These are phyloP conservation scores for Suillus ampliporus DNA, from an alignment of 768 basidiomycete species.

Conservation along the genomic window DNA sequence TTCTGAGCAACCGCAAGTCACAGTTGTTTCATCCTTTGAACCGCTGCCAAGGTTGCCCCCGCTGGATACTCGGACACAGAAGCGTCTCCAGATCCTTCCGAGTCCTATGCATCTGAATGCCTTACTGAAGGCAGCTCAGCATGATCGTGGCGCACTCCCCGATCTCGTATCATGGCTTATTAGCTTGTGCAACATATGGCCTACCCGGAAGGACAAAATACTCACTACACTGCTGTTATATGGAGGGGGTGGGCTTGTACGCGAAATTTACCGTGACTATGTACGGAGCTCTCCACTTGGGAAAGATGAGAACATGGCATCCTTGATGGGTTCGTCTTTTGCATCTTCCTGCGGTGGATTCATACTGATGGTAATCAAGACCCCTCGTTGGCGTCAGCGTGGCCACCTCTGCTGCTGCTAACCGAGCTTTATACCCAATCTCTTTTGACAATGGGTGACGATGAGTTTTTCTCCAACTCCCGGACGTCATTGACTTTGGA, in stretches of 20 bases:
- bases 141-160: slow-evolving; percentile 44
- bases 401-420: slow-evolving; percentile 79
- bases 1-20: slow-evolving; percentile 39
- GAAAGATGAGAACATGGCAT: slow-evolving; percentile 49
- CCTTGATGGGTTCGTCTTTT: slow-evolving; percentile 46
- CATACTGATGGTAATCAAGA: slow-evolving; percentile 40
- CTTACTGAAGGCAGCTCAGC: slow-evolving; percentile 53
- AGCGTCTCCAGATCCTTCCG: slow-evolving; percentile 65
- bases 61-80: slow-evolving; percentile 64
- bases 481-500: slow-evolving; percentile 83
- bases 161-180: slow-evolving; percentile 64
- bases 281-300: slow-evolving; percentile 70
- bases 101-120: slow-evolving; percentile 57
- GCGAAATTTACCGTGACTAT: slow-evolving; percentile 74
- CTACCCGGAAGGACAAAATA: slow-evolving; percentile 58
- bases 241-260: slow-evolving; percentile 65
- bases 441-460: slow-evolving; percentile 91
- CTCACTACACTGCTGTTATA: slow-evolving; percentile 58
- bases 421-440: slow-evolving; percentile 83
- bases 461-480: slow-evolving; percentile 86
- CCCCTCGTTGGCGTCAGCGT: slow-evolving; percentile 49
- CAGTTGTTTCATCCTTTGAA: slow-evolving; percentile 45
- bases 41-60: slow-evolving; percentile 39
- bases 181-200: slow-evolving; percentile 64
- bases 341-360: background rate